These are phyloP conservation scores for Fusarium gaditjirri DNA, from an alignment of 2,329 filamentous ascomycete genomes.

Conservation along the genomic window DNA sequence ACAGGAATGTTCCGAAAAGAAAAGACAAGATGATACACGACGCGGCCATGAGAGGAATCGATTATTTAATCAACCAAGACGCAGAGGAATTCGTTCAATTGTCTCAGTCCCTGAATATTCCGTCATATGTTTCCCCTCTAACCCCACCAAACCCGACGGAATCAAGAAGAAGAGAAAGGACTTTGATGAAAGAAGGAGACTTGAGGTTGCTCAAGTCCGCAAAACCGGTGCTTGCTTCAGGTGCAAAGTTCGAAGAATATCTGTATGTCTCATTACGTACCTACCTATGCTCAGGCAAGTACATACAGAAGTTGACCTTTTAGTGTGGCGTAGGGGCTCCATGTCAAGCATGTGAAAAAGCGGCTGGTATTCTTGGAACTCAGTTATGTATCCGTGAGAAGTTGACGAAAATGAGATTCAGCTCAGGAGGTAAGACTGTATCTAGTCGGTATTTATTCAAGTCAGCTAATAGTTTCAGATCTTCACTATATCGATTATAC, in stretches of 20 bases:
- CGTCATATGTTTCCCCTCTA: slow-evolving; percentile 45
- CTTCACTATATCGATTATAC: slow-evolving; percentile 46
- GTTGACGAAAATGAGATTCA: slow-evolving; percentile 45
- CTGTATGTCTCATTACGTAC: slow-evolving; percentile 33
- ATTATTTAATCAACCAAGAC: background rate
- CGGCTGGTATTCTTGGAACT: slow-evolving; percentile 40
- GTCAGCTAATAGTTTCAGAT: slow-evolving; percentile 26
- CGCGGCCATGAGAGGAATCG: background rate
- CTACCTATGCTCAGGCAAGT: background rate
- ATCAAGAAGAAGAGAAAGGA: slow-evolving; percentile 45
- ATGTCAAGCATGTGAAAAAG: slow-evolving; percentile 40
- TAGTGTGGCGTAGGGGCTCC: slow-evolving; percentile 43
- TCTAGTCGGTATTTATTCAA: background rate
- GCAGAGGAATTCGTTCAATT: slow-evolving; percentile 10
- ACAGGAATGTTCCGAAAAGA: background rate
- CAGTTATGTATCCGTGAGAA: slow-evolving; percentile 44
- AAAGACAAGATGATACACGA: slow-evolving; percentile 1
- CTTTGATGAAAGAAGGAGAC: slow-evolving; percentile 41
- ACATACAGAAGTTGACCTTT: slow-evolving; percentile 16
- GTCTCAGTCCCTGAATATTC: slow-evolving; percentile 34
- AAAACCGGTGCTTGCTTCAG: slow-evolving; percentile 44
- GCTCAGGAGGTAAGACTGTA: slow-evolving; percentile 38
- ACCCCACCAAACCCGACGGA: slow-evolving; percentile 41
- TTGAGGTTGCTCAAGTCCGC: slow-evolving; percentile 44
- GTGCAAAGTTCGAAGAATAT: slow-evolving; percentile 44